Evolutionary conservation across 2,329 filamentous ascomycete species (phyloP), one percentile per base, ranked within the genome.

Genomic region (Claviceps digitariae): DNA sequence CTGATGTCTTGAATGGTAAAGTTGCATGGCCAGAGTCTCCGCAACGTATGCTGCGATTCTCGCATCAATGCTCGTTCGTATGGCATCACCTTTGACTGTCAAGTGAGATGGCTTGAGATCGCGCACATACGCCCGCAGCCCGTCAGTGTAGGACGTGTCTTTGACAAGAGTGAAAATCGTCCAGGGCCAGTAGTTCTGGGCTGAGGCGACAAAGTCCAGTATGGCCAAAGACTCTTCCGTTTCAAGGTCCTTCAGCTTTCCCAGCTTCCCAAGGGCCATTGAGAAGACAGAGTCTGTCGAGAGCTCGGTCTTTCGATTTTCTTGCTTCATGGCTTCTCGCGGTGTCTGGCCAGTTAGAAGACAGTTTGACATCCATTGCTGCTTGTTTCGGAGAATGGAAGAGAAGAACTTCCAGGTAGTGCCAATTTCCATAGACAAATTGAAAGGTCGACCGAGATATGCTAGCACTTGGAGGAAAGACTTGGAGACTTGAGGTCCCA

Each of bases 181-280:
- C 88, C 91, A 95, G 1, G 90, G 86, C 91, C 91, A 97, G 64
- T 90, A 87, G 66, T 95, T 93, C 64, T 96, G 90, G 4, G 91
- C 87, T 2, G 86, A 82, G 2, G 87, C 83, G 40, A 96, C 81
- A 65, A 97, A 97, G 61, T 91, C 84, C 17, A 98, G 75, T 60
- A 96, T 82, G 1, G 86, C 82, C 23, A 90, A 72, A 4, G 84
- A 81, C 57, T 89, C 80, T 36, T 74, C 72, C n/a, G 78, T 75
- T 9, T 84, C 75, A 23, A 90, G 66, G 1, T 78, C 72, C 25
- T 78, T 75, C 56, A 95, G 81, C 12, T 75, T 75, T 20, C 79
- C 77, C 40, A 97, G 73, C 54, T 81, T 77, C 46, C 84, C 78
- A 34, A 96, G 74, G 0, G 90, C 91, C 53, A 81, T 80, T 21